Evolutionary conservation across 192 early-diverging fungal genomes (phyloP).

Genomic region (Kappamyces sp.): DNA sequence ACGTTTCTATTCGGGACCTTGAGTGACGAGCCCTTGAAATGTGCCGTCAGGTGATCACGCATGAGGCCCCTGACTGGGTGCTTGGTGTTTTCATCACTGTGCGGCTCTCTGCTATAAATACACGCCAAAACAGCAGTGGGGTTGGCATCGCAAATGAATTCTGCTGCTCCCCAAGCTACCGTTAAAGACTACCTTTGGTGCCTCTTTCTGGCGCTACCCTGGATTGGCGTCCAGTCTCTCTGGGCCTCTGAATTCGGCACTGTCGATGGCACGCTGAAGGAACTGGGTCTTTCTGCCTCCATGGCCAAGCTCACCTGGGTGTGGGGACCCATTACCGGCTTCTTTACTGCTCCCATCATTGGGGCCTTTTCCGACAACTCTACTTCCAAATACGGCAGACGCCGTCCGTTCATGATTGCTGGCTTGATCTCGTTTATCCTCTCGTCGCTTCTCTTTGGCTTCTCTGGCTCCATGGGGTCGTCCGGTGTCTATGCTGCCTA

Average conservation of each 20-base stretch:
- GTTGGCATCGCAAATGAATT: too few relatives aligned
- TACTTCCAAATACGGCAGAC: conserved; percentile 18
- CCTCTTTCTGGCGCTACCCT: conserved; percentile 17
- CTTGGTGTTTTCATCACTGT: background rate
- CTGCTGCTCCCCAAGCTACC: background rate
- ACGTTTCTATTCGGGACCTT: background rate
- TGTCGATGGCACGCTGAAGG: conserved; percentile 2
- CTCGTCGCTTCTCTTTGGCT: conserved; percentile 16
- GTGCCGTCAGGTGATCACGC: background rate
- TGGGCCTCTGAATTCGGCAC: conserved; percentile 21
- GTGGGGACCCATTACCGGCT: conserved; percentile 23
- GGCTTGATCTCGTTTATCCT: conserved; percentile 15
- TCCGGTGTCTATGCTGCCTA: conserved; percentile 13
- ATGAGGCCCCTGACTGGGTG: conserved; percentile 1
- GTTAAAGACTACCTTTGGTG: conserved; percentile 14
- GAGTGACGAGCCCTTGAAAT: background rate
- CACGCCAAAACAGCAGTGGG: too few relatives aligned
- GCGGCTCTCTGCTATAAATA: too few relatives aligned
- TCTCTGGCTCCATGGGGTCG: conserved; percentile 4
- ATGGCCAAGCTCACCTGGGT: conserved; percentile 16
- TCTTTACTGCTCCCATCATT: conserved; percentile 23
- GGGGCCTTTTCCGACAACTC: conserved; percentile 20
- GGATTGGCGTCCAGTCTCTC: conserved; percentile 23
- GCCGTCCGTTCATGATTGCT: conserved; percentile 21
- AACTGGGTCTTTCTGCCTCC: conserved; percentile 2